Evolutionary conservation across 495 filamentous ascomycete genomes (phyloP), one percentile per base, ranked within the genome.

Genomic region (Diplogelasinospora grovesii): DNA sequence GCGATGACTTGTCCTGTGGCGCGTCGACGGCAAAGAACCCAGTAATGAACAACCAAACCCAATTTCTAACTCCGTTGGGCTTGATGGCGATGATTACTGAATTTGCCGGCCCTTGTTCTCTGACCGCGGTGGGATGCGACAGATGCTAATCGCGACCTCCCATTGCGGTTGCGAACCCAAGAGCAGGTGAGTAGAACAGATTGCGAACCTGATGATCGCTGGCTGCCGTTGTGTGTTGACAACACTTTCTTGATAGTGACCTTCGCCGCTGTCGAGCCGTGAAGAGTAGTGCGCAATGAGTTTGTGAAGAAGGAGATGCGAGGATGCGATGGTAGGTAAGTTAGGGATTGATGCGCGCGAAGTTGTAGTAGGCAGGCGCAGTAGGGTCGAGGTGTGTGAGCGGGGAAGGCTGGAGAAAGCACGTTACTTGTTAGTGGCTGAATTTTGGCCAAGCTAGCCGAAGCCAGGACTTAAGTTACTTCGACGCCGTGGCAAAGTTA

Each of bases 401-500:
- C 39, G 36, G 41, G 35, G 39, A 53, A 46, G 48, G 46, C 32
- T 49, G 32, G 40, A 39, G 50, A 41, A 41, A 39, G 44, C 39
- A 43, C 28, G 46, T 48, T 46, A 41, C 40, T 51, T 27, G 34
- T 44, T 46, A 56, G 44, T 50, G 55, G 52, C 49, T 49, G 28
- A 46, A 51, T 48, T 37, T 46, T 43, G 22, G 41, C 23, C 19
- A 50, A 36, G 41, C 49, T 43, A 47, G 32, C 49, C 55, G 35
- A 45, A 46, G 40, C 28, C 54, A 48, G 38, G 33, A 21, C 46
- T 40, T n/a, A 33, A 22, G 31, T 32, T 36, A 48, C 46, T 36
- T 47, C 32, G 51, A 45, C 45, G 31, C 56, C 53, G 53, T 59
- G 53, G 56, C 56, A 45, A 54, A 50, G 35, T 7, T 41, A 31